Evolutionary conservation across 2,329 filamentous ascomycete genomes (phyloP), one percentile per base, ranked within the genome.

Genomic region (Nemania serpens): DNA sequence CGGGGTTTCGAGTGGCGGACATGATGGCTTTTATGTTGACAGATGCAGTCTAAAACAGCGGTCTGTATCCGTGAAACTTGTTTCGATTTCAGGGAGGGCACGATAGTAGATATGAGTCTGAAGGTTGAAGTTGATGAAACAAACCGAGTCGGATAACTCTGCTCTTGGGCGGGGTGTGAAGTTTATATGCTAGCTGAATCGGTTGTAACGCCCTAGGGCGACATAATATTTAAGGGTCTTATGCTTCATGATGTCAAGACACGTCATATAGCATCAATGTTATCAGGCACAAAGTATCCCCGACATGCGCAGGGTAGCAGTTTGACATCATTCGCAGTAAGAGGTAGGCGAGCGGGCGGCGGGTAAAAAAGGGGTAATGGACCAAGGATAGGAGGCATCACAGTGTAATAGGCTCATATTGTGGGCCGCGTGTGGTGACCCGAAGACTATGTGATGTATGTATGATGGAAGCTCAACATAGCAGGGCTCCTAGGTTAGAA

Each of bases 1-100:
- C 78, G 45, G 80, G 71, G 73, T 87, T 86, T 65, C 61, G 52
- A 15, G 25, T 63, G 42, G 67, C 69, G 10, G 68, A 71, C 70
- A 71, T 73, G 17, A 25, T 66, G 48, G 36, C 18, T 15, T 11
- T 29, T 47, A 20, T 57, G 34, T n/a, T 39, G 25, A 18, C 36
- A 0, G 7, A 18, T n/a, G 18, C 5, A 11, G 18, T 13, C 15
- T 29, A 29, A 10, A 11, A 18, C 13, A 4, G 43, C 15, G 15
- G 20, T 25, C 2, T 29, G 13, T 15, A 9, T 42, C 39, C 7
- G 10, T 22, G 20, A 13, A 13, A n/a, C n/a, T 55, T 37, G 3
- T 18, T 52, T 17, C 25, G n/a, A 12, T n/a, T 25, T 9, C 13
- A 22, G 5, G 11, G 15, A 20, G n/a, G 18, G 34, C 6, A 5